Conservation (phyloP, 2,329 filamentous ascomycete genomes). For the Paraphoma chrysanthemicola region DNA sequence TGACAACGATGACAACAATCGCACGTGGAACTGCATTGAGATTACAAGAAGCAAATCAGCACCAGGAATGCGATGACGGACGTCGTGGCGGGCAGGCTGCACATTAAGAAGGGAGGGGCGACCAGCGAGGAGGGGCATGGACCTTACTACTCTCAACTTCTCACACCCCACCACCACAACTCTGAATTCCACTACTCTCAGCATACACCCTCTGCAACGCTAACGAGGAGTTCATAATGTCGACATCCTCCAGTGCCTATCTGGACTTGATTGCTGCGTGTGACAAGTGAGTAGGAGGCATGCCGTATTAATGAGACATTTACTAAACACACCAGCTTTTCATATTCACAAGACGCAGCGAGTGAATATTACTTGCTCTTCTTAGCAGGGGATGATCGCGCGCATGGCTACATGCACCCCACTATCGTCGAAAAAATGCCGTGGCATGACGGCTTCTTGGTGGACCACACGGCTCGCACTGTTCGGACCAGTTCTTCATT, state of each 20-base stretch:
- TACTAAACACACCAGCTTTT: background rate
- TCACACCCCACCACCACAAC: background rate
- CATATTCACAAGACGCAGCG: background rate
- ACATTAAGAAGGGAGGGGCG: background rate
- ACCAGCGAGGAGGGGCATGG: background rate
- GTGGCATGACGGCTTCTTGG: background rate
- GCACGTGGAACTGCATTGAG: background rate
- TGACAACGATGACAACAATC: too few relatives aligned
- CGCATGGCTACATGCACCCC: background rate
- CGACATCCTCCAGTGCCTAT: background rate
- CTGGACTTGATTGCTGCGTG: background rate
- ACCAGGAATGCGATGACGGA: too few relatives aligned
- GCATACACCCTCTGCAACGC: background rate
- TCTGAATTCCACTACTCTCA: background rate
- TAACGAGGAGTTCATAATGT: background rate
- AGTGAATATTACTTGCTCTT: background rate
- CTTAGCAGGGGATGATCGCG: background rate
- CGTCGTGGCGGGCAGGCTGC: background rate
- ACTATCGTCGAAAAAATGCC: background rate
- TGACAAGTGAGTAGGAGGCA: background rate
- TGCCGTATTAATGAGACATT: background rate
- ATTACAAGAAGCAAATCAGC: background rate
- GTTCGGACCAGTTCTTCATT: background rate
- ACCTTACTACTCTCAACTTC: background rate
- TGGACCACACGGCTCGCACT: background rate